phyloP scores from a whole-genome alignment of 2,329 filamentous ascomycete species.

The Scedosporium dehoogii region DNA sequence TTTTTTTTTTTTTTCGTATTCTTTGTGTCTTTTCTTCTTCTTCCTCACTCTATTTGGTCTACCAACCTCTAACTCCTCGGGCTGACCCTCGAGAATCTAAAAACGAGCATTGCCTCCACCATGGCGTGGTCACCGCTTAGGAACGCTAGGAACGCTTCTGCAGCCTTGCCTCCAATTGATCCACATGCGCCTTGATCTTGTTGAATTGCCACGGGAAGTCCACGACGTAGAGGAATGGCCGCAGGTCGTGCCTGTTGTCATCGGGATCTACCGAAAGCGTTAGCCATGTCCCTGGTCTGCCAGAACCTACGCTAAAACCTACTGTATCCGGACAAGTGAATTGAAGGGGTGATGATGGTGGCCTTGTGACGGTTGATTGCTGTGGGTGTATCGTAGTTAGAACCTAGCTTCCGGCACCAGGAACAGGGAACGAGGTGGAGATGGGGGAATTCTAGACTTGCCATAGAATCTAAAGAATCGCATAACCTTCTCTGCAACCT shows the following conservation, averaged over 20 bases:
- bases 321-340: conserved; percentile 31
- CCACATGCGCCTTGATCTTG: conserved; percentile 28
- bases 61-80: too few species aligned
- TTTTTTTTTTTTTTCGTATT: too few species aligned
- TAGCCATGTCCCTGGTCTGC: too few species aligned
- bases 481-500: conserved; percentile 33
- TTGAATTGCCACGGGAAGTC: conserved; percentile 29
- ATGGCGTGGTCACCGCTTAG: too few species aligned
- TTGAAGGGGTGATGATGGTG: conserved; percentile 47
- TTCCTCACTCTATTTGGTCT: too few species aligned
- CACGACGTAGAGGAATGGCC: conserved; percentile 30
- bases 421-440: conserved; percentile 9
- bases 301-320: neutral
- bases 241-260: conserved; percentile 28
- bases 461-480: conserved; percentile 37
- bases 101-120: too few species aligned
- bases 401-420: neutral
- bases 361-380: conserved; percentile 56
- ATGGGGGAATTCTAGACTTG: too few species aligned
- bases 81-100: too few species aligned
- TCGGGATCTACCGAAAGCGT: conserved; percentile 17
- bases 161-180: conserved; percentile 19
- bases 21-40: too few species aligned
- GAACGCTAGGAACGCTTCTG: conserved; percentile 8
- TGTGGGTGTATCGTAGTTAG: too few species aligned